Evolutionary conservation across 2,329 filamentous ascomycete species (phyloP), one percentile per base, ranked within the genome.

Genomic region (Exophiala aquamarina): DNA sequence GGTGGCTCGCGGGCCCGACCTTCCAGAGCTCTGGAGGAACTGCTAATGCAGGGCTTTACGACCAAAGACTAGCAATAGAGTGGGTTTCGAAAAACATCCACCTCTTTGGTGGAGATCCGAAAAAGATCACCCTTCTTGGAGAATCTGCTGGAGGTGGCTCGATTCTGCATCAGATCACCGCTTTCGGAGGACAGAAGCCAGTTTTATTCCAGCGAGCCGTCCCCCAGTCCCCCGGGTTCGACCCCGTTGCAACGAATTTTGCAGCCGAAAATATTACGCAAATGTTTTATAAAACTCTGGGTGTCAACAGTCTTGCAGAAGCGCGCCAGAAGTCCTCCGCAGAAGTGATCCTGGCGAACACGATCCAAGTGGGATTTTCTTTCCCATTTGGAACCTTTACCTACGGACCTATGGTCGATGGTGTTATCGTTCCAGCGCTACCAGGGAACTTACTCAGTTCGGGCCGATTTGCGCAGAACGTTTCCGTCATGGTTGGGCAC

Each of bases 51-150:
- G 77, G 70, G 2, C 63, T 80, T 0, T 65, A 72, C 42, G 78
- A 82, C 48, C 78, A 82, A 57, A 68, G 75, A 7, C 65, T 79
- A 15, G 77, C 77, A 18, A 63, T 83, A 5, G 66, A 80, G 55
- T 84, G 80, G 79, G 69, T 82, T 2, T 71, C 77, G 45, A 61
- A 73, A 31, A 65, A 79, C 50, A 79, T 81, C 44, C 63, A 73
- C 54, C 62, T 70, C 8, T 82, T 82, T 54, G 78, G 79, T 7
- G 79, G 79, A 10, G 72, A 81, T 58, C 63, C 70, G 2, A 58
- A 66, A 3, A 64, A 68, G 14, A 70, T 81, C 28, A 79, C 76
- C 0, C 66, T 78, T 11, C 66, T 77, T 14, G 76, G 75, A 7
- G 66, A 76, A 57, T 75, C 70, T 19, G 76, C 78, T 20, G 77